These are phyloP conservation scores for Hymenoscyphus repandus DNA, from an alignment of 2,329 filamentous ascomycete species.

Conservation along the genomic window DNA sequence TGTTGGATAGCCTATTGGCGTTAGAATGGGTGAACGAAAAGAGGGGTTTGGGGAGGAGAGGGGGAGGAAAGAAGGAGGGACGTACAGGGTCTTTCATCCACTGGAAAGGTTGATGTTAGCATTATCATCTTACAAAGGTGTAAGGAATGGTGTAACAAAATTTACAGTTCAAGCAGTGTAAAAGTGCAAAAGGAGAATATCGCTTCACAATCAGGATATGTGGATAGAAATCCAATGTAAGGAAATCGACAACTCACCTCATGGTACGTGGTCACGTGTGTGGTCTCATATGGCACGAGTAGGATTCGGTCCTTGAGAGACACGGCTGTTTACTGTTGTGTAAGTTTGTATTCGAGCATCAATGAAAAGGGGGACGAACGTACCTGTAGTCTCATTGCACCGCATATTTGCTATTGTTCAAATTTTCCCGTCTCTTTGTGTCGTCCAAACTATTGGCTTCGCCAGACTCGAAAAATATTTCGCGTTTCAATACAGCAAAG, in stretches of 20 bases:
- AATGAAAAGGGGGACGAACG: not conserved
- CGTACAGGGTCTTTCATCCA: constrained; percentile 68
- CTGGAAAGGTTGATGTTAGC: constrained; percentile 1
- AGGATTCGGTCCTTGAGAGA: constrained; percentile 57
- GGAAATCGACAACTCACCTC: constrained; percentile 24
- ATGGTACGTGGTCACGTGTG: constrained; percentile 81
- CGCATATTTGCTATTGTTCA: too few species aligned
- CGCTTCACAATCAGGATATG: not conserved
- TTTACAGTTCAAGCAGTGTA: too few species aligned
- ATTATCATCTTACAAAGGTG: too few species aligned
- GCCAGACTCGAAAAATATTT: too few species aligned
- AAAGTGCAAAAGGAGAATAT: too few species aligned
- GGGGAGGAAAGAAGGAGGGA: constrained; percentile 2
- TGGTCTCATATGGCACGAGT: constrained; percentile 76
- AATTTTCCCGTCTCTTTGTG: too few species aligned
- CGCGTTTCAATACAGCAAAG: too few species aligned
- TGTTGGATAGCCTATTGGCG: constrained; percentile 61
- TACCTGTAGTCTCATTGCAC: constrained; percentile 3
- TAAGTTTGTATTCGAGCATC: not conserved
- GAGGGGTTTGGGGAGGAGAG: not conserved
- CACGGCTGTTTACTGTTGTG: constrained; percentile 47
- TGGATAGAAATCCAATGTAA: not conserved
- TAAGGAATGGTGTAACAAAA: too few species aligned
- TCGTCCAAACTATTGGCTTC: too few species aligned
- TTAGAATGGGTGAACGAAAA: too few species aligned